Base-by-base conservation (phyloP, 768 basidiomycete species). In the Russula brevipes region DNA sequence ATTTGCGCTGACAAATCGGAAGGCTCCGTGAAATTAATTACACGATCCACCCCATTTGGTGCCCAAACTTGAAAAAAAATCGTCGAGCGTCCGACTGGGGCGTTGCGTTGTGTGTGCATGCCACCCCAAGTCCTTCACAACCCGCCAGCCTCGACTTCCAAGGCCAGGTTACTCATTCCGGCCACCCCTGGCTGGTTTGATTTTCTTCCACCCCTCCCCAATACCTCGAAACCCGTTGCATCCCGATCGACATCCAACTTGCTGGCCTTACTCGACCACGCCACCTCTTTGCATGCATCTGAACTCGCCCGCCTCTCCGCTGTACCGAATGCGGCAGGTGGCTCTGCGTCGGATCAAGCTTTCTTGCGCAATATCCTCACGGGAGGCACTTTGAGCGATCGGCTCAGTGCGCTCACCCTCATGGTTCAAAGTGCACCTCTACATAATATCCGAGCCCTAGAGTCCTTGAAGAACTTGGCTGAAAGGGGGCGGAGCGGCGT, bases 391-490 rank as follows among this genome's bases (percentile, higher is more conserved):
- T 33, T 63, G 33, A 91, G 94, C 19, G 62, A 63, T 59, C 62
- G 62, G 31, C 62, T 63, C 1, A 59, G 57, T 47, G 62, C 57
- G 3, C 57, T 63, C 90, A 96, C 74, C 85, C 62, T 63, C 39
- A 54, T 63, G 51, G 57, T 41, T 10, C 62, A 59, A 38, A 12
- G 86, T 56, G 89, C 89, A 54, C 95, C 95, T 1, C 65, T 95
- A 64, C 92, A 96, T 71, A 93, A 95, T 70, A 82, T 81, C 8
- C 86, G 86, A 67, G 89, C 93, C 0, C 75, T 97, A 55, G 91
- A 92, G 60, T 81, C 80, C 2, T 74, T 98, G 59, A 84, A 85
- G 71, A 75, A 74, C 3, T 86, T 96, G 87, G 85, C 89, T 1
- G 89, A 90, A 70, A 76, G 81, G 41, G 87, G 88, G 0, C 85